Percentiles rank a stretch among this genome's conserved stretches.
Evolutionary conservation across 345 rosid species (phyloP).

Genomic region (Bruguiera gymnorhiza): DNA sequence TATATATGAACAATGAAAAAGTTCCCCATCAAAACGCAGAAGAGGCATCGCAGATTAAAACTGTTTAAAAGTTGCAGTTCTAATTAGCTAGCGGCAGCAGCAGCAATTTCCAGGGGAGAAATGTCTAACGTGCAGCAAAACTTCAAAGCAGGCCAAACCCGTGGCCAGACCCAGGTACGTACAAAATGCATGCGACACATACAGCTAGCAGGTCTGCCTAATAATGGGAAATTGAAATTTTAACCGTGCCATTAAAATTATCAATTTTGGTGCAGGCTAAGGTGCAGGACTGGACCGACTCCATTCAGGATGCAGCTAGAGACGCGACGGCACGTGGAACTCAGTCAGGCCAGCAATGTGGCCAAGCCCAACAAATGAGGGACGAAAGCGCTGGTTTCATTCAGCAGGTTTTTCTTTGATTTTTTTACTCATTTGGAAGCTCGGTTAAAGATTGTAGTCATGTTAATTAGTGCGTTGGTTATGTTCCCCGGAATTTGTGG

Average conservation of each 20-base stretch:
- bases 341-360: not conserved
- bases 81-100: too few species aligned
- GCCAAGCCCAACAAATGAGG: conserved; percentile 4
- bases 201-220: too few species aligned
- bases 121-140: conserved; percentile 20
- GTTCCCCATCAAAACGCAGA: too few species aligned
- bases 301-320: conserved; percentile 7
- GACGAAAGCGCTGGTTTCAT: conserved; percentile 13
- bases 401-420: conserved; percentile 11
- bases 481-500: not conserved
- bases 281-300: conserved; percentile 1
- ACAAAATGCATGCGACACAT: too few species aligned
- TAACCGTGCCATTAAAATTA: not conserved
- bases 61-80: too few species aligned
- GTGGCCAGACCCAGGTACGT: conserved; percentile 11
- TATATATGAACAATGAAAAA: not conserved
- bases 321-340: conserved; percentile 9
- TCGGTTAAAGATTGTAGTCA: too few species aligned
- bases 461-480: too few species aligned
- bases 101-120: too few species aligned
- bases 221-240: too few species aligned
- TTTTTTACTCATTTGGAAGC: not conserved
- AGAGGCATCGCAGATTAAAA: too few species aligned
- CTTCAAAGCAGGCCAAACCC: conserved; percentile 17
- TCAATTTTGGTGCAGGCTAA: conserved; percentile 1